phyloP scores from a whole-genome alignment of 1,139 yeast genomes.

The Diutina ranongensis region DNA sequence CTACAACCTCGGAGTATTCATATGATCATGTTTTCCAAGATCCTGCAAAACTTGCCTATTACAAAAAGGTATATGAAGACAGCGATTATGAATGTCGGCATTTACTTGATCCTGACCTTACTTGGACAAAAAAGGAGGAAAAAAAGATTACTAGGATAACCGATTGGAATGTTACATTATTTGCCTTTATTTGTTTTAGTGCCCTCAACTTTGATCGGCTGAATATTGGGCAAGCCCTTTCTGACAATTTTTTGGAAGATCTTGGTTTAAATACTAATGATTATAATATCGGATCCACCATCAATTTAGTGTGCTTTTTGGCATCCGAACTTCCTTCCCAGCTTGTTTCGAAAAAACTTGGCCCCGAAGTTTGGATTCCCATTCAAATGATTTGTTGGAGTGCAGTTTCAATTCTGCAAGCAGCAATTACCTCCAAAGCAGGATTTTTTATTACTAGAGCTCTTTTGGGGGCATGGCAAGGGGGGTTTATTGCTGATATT shows the following conservation, averaged over 20 bases:
- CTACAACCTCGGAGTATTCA: background rate
- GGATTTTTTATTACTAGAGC: background rate
- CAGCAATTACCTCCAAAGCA: background rate
- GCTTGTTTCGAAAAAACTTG: constrained; percentile 20
- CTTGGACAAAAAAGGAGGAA: constrained; percentile 27
- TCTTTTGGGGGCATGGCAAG: background rate
- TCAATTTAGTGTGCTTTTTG: constrained; percentile 22
- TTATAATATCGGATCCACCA: constrained; percentile 20
- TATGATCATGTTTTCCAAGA: constrained; percentile 13
- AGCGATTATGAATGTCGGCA: constrained; percentile 22
- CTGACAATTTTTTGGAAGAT: constrained; percentile 20
- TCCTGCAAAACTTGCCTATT: constrained; percentile 19
- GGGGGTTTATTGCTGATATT: constrained; percentile 6
- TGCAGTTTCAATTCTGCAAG: background rate
- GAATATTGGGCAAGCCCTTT: constrained; percentile 19
- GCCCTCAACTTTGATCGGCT: constrained; percentile 23
- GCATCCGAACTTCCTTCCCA: constrained; percentile 24
- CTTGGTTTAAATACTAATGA: constrained; percentile 19
- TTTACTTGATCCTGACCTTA: constrained; percentile 23
- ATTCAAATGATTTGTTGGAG: constrained; percentile 5
- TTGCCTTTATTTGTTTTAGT: constrained; percentile 21
- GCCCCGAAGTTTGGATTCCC: constrained; percentile 9
- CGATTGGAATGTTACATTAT: constrained; percentile 21
- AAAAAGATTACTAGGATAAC: constrained; percentile 17
- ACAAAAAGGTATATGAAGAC: constrained; percentile 19